phyloP scores from a whole-genome alignment of 371 early-diverging fungal species.

The Blakeslea trispora region DNA sequence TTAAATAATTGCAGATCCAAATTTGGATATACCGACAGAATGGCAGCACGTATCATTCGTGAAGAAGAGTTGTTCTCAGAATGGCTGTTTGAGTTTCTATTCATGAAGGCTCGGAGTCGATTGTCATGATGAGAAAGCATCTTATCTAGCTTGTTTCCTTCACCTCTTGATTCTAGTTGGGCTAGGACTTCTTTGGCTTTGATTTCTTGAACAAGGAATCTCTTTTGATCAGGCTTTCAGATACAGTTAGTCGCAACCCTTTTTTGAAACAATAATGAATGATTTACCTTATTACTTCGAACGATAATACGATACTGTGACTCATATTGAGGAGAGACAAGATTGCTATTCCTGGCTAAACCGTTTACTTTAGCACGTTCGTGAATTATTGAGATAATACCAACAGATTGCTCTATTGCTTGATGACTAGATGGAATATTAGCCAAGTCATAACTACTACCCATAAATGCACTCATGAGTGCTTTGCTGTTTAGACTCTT shows the following conservation, averaged over 20 bases:
- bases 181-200: conserved; percentile 31
- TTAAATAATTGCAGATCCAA: conserved; percentile 38
- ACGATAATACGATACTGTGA: conserved; percentile 44
- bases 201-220: conserved; percentile 33
- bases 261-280: too few species aligned
- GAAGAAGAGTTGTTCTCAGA: conserved; percentile 14
- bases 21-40: conserved; percentile 30
- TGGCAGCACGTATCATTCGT: conserved; percentile 37
- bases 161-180: conserved; percentile 27
- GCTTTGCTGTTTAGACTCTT: conserved; percentile 10
- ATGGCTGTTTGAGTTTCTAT: conserved; percentile 12
- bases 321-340: conserved; percentile 19
- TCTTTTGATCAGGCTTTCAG: conserved; percentile 8
- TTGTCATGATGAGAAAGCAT: conserved; percentile 6
- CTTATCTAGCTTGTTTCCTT: conserved; percentile 24
- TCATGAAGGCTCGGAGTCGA: conserved; percentile 20
- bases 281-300: conserved; percentile 35
- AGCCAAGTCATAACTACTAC: not conserved
- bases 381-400: conserved; percentile 43
- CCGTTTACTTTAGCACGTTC: conserved; percentile 33
- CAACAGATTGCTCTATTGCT: conserved; percentile 5
- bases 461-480: not conserved
- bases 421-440: not conserved
- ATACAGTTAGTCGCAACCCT: not conserved
- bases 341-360: conserved; percentile 16